phyloP scores from a whole-genome alignment of 306 rosid species.

The Alnus rubra region DNA sequence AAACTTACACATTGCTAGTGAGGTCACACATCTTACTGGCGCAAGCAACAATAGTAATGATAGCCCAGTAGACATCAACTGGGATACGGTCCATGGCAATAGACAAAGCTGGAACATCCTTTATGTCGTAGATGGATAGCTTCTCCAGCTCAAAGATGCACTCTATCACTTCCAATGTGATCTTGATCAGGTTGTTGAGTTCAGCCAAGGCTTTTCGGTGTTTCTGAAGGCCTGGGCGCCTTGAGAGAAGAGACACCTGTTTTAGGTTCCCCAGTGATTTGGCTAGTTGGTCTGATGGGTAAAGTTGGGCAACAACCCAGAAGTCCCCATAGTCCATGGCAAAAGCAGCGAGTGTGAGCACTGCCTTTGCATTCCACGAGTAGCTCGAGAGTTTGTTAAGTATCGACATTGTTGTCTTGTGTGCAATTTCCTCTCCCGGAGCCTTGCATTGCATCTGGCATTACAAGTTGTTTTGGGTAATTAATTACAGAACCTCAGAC shows the following conservation, averaged over 20 bases:
- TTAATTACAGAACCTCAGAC: background rate
- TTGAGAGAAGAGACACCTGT: conserved; percentile 32
- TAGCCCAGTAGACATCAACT: conserved; percentile 66
- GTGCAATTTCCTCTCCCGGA: background rate
- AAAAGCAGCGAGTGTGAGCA: conserved; percentile 51
- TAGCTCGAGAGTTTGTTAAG: conserved; percentile 29
- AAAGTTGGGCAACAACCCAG: conserved; percentile 44
- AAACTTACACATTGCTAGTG: conserved; percentile 51
- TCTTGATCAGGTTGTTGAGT: conserved; percentile 38
- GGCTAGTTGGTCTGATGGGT: conserved; percentile 37
- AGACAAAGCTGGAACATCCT: conserved; percentile 54
- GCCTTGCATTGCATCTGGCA: conserved; percentile 22
- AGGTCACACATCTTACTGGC: conserved; percentile 53
- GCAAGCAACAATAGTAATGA: conserved; percentile 58
- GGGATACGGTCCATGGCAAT: conserved; percentile 49
- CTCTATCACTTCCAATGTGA: conserved; percentile 48
- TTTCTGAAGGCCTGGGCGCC: conserved; percentile 25
- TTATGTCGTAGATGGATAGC: conserved; percentile 40
- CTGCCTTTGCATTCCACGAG: conserved; percentile 57
- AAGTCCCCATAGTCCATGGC: conserved; percentile 49
- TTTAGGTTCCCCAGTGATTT: conserved; percentile 40
- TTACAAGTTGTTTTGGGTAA: background rate
- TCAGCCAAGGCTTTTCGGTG: conserved; percentile 31
- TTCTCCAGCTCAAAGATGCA: conserved; percentile 51
- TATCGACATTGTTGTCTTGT: conserved; percentile 4